Conservation (phyloP, 495 filamentous ascomycete species). For the Podospora appendiculata region DNA sequence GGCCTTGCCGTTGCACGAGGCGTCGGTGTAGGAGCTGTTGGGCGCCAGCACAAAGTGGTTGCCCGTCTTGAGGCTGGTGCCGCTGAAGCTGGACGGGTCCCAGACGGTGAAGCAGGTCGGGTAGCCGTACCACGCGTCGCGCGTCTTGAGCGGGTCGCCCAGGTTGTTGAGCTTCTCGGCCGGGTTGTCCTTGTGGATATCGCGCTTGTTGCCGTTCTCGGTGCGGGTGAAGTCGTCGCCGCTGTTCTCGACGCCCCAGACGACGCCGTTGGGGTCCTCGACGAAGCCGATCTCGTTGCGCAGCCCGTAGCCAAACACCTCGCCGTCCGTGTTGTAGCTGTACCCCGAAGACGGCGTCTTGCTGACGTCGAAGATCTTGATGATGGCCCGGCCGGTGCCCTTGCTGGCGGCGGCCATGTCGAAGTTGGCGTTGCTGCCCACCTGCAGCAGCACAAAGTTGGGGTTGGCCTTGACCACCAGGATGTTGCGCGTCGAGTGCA, state of each 20-base stretch:
- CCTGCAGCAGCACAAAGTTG: constrained; percentile 46
- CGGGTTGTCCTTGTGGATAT: constrained; percentile 60
- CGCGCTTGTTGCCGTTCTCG: constrained; percentile 34
- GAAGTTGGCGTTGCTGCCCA: constrained; percentile 54
- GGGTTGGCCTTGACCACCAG: constrained; percentile 45
- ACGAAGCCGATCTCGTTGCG: constrained; percentile 61
- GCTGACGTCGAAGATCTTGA: constrained; percentile 54
- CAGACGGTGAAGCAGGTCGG: constrained; percentile 63
- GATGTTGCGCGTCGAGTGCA: constrained; percentile 55
- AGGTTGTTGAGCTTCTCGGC: constrained; percentile 65
- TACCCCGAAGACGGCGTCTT: constrained; percentile 28
- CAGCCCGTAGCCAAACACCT: constrained; percentile 56
- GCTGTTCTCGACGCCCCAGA: constrained; percentile 65
- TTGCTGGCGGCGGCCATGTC: constrained; percentile 41
- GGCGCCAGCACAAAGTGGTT: constrained; percentile 41
- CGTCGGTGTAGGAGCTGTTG: constrained; percentile 42
- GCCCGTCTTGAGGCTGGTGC: constrained; percentile 37
- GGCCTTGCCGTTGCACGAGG: constrained; percentile 35
- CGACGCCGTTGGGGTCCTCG: constrained; percentile 50
- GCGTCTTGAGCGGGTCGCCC: constrained; percentile 25
- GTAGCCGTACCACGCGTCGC: constrained; percentile 52
- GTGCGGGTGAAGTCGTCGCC: constrained; percentile 43
- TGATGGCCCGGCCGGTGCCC: constrained; percentile 47
- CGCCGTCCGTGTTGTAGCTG: constrained; percentile 47
- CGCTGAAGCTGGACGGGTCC: constrained; percentile 39